Evolutionary conservation across 306 rosid genomes (phyloP), one percentile per base, ranked within the genome.

Genomic region (Lagenaria siceraria): DNA sequence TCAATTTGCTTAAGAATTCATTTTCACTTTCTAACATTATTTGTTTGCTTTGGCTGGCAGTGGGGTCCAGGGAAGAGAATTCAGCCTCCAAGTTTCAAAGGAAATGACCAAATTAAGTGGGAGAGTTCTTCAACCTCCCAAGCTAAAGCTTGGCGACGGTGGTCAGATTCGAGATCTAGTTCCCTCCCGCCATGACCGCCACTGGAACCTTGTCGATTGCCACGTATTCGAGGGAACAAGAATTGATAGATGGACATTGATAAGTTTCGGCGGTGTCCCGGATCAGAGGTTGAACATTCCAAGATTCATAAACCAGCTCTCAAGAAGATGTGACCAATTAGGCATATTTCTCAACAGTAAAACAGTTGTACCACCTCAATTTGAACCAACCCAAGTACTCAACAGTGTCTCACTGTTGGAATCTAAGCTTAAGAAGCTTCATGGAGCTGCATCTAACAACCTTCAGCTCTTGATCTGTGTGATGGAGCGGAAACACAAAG

Each of bases 401-500:
- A 90, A 90, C 85, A 92, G 90, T 79, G 93, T 88, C 74, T 68
- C 88, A 24, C 85, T 89, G 78, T 84, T 96, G 82, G 99, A 96
- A 88, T 88, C 96, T 1, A 92, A 89, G 81, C 97, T 96, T 70
- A 86, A 89, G 80, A 87, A 85, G 77, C 85, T 92, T 79, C 91
- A 86, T 40, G 85, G 84, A 82, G 72, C 78, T 15, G 88, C 97
- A 74, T 84, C 93, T 46, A 90, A 90, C 91, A 89, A 92, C 79
- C 93, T 96, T 65, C 93, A 96, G 87, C 90, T 96, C 80, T 91
- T 96, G 42, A 80, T 96, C 24, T 96, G 97, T 82, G 78, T 96
- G 53, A 90, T 96, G 99, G 99, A 96, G 84, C 87, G 84, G 74
- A 92, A 88, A 81, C 99, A 96, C 90, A 92, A 87, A 83, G 98